Percentiles rank a stretch among this genome's conserved stretches.
Conservation (phyloP, 148 eudicot genomes). For the Camellia japonica region DNA sequence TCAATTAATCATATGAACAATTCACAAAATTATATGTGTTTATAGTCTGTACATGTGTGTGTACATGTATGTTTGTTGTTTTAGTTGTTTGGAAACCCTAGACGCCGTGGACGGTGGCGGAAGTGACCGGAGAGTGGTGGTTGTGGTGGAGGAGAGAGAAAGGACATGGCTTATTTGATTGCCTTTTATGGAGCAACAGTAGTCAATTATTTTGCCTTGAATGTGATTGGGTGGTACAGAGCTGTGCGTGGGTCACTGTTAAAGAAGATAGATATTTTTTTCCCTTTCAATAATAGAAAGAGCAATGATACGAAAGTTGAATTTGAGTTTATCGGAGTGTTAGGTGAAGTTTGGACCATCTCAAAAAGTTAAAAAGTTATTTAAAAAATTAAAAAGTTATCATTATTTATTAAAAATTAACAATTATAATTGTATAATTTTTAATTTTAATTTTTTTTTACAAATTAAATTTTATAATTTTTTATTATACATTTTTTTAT, state of each 20-base stretch:
- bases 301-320: too few species aligned
- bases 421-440: too few species aligned
- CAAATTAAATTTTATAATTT: too few species aligned
- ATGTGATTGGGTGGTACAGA: neutral
- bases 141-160: neutral
- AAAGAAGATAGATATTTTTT: too few species aligned
- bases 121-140: neutral
- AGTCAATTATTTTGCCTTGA: neutral
- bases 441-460: too few species aligned
- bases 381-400: too few species aligned
- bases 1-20: neutral
- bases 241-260: neutral
- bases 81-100: neutral
- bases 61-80: neutral
- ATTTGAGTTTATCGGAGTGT: fast-evolving
- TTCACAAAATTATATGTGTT: neutral
- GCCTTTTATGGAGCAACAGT: too few species aligned
- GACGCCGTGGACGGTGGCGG: neutral
- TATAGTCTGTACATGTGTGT: too few species aligned
- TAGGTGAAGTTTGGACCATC: fast-evolving
- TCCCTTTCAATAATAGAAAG: too few species aligned
- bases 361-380: too few species aligned
- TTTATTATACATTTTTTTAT: too few species aligned
- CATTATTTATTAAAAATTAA: too few species aligned
- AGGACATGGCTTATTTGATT: neutral